Evolutionary conservation across 257 asterid genomes (phyloP).

Genomic region (Penstemon davidsonii): DNA sequence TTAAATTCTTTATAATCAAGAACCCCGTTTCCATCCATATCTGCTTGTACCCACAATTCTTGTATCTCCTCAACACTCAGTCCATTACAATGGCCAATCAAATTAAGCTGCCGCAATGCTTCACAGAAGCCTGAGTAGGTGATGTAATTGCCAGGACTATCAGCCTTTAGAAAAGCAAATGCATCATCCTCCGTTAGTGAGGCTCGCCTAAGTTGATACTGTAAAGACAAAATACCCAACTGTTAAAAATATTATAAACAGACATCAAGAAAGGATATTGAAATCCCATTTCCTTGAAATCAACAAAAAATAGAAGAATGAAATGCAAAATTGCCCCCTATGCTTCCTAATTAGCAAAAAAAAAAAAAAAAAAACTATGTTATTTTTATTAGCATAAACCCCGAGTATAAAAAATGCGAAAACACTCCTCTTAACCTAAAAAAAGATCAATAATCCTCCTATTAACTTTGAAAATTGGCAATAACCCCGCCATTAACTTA

Average conservation of each 20-base stretch:
- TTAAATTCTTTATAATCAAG: slow-evolving; percentile 77
- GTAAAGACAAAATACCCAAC: slow-evolving; percentile 28
- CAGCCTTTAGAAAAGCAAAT: slow-evolving; percentile 82
- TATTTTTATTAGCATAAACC: too few relatives aligned
- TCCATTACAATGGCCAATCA: slow-evolving; percentile 87
- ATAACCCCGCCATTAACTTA: too few relatives aligned
- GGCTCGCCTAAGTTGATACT: slow-evolving; percentile 91
- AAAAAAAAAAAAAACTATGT: too few relatives aligned
- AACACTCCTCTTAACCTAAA: too few relatives aligned
- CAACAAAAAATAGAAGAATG: neutral
- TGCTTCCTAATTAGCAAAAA: too few relatives aligned
- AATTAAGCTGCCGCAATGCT: slow-evolving; percentile 85
- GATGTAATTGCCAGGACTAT: slow-evolving; percentile 71
- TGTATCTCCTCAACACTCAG: slow-evolving; percentile 72
- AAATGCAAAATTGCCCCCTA: too few relatives aligned
- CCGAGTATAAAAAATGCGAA: too few relatives aligned
- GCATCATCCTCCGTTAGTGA: slow-evolving; percentile 82
- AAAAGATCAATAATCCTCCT: too few relatives aligned
- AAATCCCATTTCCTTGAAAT: neutral
- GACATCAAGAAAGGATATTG: slow-evolving; percentile 7
- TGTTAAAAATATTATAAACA: slow-evolving; percentile 1
- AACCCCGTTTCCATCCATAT: slow-evolving; percentile 77
- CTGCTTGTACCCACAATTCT: slow-evolving; percentile 89
- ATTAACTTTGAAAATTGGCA: too few relatives aligned
- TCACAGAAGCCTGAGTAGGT: slow-evolving; percentile 81